Conservation (phyloP, 768 basidiomycete species). For the Gloeopeniophorella convolvens region DNA sequence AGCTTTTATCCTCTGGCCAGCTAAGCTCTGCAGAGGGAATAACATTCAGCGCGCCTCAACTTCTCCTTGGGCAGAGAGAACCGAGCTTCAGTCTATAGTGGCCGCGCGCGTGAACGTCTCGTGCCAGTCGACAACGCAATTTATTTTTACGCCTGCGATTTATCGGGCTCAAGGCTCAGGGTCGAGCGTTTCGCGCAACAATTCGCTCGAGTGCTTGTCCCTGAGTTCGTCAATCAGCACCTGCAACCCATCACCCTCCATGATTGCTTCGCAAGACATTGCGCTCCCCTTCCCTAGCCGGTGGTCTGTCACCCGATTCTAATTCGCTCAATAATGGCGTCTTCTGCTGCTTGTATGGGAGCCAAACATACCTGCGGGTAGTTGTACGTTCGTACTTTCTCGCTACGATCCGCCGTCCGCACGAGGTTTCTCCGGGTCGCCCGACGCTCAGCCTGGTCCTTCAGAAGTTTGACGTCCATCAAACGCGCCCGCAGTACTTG, state of each 20-base stretch:
- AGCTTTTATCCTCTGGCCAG: no score
- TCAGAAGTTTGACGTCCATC: conserved; percentile 69
- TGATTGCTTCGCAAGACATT: conserved; percentile 19
- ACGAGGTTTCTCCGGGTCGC: conserved; percentile 68
- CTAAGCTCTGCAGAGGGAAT: no score
- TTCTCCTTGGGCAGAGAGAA: no score
- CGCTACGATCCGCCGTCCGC: conserved; percentile 77
- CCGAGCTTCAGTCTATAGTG: not conserved
- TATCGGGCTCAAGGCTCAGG: not conserved
- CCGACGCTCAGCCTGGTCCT: conserved; percentile 65
- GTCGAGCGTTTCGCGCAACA: conserved; percentile 7
- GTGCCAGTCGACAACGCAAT: no score
- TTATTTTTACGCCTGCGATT: not conserved
- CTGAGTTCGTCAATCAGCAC: conserved; percentile 9
- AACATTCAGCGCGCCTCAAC: no score
- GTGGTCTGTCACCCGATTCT: conserved; percentile 22
- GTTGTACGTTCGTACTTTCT: conserved; percentile 96
- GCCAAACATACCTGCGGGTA: conserved; percentile 69
- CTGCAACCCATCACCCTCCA: conserved; percentile 17
- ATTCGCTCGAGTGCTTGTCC: conserved; percentile 9
- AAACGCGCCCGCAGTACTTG: conserved; percentile 82
- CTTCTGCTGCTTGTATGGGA: no score
- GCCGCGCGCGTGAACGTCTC: no score
- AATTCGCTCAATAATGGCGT: not conserved
- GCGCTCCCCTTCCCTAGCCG: conserved; percentile 19